Conservation (phyloP, 305 asterid species). For the Fraxinus paxiana region DNA sequence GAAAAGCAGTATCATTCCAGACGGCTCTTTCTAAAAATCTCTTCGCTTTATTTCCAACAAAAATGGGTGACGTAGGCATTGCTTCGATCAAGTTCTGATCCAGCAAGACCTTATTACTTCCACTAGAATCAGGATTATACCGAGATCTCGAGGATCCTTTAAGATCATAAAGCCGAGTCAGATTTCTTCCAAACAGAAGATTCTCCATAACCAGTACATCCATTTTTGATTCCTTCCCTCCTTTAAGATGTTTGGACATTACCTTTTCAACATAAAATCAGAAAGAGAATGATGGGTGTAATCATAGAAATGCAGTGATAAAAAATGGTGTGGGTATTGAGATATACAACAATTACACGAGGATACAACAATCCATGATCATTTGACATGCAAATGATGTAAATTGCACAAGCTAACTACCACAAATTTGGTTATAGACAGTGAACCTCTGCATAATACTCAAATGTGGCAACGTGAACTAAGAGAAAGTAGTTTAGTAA, state of each 20-base stretch:
- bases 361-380: background rate
- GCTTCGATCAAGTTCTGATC: constrained; percentile 88
- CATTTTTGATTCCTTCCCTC: constrained; percentile 80
- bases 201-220: constrained; percentile 88
- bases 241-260: constrained; percentile 56
- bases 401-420: background rate
- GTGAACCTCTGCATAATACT: too few species aligned
- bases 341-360: background rate
- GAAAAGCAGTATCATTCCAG: constrained; percentile 89
- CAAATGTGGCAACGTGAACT: too few species aligned
- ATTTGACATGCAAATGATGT: background rate
- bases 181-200: constrained; percentile 62
- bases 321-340: too few species aligned
- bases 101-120: constrained; percentile 68
- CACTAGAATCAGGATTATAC: constrained; percentile 69
- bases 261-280: constrained; percentile 44
- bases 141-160: constrained; percentile 82
- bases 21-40: constrained; percentile 75
- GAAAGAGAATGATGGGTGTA: too few species aligned
- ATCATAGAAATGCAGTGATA: background rate
- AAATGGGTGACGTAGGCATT: constrained; percentile 86
- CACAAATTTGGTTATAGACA: background rate
- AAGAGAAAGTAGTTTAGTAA: too few species aligned
- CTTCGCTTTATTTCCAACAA: constrained; percentile 74
- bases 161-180: constrained; percentile 76